A percentile compares a stretch with the other conserved stretches of the same genome.
These are phyloP conservation scores for Penicillium brevicompactum DNA, from an alignment of 2,329 filamentous ascomycete species.

Conservation along the genomic window DNA sequence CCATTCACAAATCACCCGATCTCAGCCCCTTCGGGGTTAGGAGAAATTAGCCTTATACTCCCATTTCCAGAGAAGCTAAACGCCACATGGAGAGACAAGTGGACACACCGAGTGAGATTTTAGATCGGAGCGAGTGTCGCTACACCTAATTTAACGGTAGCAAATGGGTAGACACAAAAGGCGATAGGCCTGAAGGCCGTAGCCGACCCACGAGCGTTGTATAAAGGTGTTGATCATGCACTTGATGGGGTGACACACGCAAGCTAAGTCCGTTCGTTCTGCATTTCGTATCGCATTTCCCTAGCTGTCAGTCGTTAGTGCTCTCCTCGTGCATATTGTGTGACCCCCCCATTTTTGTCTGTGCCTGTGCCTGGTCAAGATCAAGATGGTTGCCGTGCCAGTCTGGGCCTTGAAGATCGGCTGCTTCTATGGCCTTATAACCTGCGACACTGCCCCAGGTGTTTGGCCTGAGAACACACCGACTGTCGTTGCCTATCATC, in stretches of 20 bases:
- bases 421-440: slow-evolving; percentile 37
- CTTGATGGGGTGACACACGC: slow-evolving; percentile 2
- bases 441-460: slow-evolving; percentile 32
- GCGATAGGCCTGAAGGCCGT: slow-evolving; percentile 12
- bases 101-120: neutral
- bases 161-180: slow-evolving; percentile 5
- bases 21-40: neutral
- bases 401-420: slow-evolving; percentile 25
- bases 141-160: neutral
- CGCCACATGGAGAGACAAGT: slow-evolving; percentile 2
- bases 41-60: neutral
- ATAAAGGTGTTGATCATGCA: slow-evolving; percentile 16
- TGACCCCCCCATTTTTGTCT: slow-evolving; percentile 7
- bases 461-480: slow-evolving; percentile 28
- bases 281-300: slow-evolving; percentile 5
- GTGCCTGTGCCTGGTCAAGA: slow-evolving; percentile 11
- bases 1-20: slow-evolving; percentile 4
- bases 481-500: slow-evolving; percentile 23
- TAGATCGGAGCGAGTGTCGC: neutral
- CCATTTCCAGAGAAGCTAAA: neutral
- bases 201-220: neutral
- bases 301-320: slow-evolving; percentile 12
- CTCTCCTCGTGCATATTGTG: slow-evolving; percentile 16
- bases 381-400: slow-evolving; percentile 26
- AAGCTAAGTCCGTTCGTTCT: slow-evolving; percentile 12